Percentiles rank a stretch among this genome's conserved stretches.
Evolutionary conservation across 2,329 filamentous ascomycete species (phyloP).

Genomic region (Aspergillus pseudoglaucus): DNA sequence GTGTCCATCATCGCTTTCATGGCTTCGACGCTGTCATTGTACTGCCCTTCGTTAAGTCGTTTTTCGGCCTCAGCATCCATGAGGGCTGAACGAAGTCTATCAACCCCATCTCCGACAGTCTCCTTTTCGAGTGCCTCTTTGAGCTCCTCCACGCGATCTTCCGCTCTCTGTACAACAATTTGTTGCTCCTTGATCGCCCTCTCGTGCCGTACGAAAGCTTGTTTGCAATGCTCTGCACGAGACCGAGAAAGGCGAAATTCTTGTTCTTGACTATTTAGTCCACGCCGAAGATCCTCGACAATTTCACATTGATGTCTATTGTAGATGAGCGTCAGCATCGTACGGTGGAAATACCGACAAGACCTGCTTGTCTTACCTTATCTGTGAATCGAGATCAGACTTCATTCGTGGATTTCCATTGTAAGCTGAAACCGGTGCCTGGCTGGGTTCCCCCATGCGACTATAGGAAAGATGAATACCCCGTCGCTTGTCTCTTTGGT

Average conservation of each 20-base stretch:
- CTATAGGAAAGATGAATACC: conserved; percentile 55
- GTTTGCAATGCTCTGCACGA: conserved; percentile 44
- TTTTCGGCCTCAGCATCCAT: conserved; percentile 49
- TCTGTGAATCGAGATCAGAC: conserved; percentile 64
- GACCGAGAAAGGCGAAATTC: conserved; percentile 45
- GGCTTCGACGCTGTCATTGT: conserved; percentile 43
- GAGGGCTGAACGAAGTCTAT: conserved; percentile 53
- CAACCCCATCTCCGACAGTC: conserved; percentile 59
- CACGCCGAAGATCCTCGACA: conserved; percentile 49
- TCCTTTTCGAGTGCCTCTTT: conserved; percentile 58
- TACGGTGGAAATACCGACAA: background rate
- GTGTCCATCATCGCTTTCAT: conserved; percentile 38
- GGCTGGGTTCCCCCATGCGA: conserved; percentile 43
- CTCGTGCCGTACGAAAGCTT: conserved; percentile 46
- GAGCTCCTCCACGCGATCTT: conserved; percentile 58
- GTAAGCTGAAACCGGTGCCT: conserved; percentile 49
- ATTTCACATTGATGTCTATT: conserved; percentile 37
- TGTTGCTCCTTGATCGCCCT: conserved; percentile 45
- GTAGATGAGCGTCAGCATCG: background rate
- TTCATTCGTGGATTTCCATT: conserved; percentile 64
- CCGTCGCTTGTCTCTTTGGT: conserved; percentile 56
- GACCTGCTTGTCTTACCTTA: conserved; percentile 38
- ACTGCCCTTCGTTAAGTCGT: conserved; percentile 38
- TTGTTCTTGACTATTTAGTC: conserved; percentile 48
- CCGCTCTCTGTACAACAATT: conserved; percentile 52